Evolutionary conservation across 2,329 filamentous ascomycete genomes (phyloP).

Genomic region (Verticillium klebahnii): DNA sequence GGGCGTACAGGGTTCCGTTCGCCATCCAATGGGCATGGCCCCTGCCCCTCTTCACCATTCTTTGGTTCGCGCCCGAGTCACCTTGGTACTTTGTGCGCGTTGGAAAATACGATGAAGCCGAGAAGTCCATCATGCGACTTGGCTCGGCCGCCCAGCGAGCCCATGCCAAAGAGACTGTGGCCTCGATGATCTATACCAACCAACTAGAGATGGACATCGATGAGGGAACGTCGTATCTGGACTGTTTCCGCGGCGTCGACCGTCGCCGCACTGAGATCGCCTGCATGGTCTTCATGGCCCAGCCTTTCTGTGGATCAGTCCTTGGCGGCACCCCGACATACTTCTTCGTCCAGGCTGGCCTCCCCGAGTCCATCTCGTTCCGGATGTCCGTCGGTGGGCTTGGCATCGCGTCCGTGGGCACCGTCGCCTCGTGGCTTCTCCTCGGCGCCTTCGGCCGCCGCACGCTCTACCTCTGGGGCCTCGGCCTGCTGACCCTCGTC

Average conservation of each 20-base stretch:
- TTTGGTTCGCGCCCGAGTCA: conserved; percentile 7
- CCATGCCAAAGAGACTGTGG: conserved; percentile 7
- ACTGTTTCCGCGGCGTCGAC: conserved; percentile 39
- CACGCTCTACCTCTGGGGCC: conserved; percentile 34
- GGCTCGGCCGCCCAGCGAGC: background rate
- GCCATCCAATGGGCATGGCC: conserved; percentile 20
- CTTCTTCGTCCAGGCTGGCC: conserved; percentile 28
- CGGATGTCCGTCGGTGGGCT: conserved; percentile 26
- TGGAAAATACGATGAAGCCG: conserved; percentile 1
- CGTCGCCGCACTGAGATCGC: conserved; percentile 33
- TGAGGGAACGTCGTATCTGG: conserved; percentile 31
- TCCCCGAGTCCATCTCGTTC: conserved; percentile 19
- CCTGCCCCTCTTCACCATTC: conserved; percentile 5
- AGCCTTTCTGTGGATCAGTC: conserved; percentile 23
- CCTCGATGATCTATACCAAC: conserved; percentile 15
- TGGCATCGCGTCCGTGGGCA: conserved; percentile 30
- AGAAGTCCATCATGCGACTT: conserved; percentile 2
- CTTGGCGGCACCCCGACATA: conserved; percentile 23
- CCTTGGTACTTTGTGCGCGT: conserved; percentile 5
- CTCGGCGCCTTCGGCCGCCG: conserved; percentile 37
- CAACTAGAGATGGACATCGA: conserved; percentile 19
- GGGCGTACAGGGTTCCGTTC: conserved; percentile 20
- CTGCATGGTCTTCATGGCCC: conserved; percentile 24
- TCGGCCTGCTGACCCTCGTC: conserved; percentile 27
- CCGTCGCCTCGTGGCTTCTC: conserved; percentile 37